phyloP scores from a whole-genome alignment of 768 basidiomycete genomes.

The Trametes elegans region DNA sequence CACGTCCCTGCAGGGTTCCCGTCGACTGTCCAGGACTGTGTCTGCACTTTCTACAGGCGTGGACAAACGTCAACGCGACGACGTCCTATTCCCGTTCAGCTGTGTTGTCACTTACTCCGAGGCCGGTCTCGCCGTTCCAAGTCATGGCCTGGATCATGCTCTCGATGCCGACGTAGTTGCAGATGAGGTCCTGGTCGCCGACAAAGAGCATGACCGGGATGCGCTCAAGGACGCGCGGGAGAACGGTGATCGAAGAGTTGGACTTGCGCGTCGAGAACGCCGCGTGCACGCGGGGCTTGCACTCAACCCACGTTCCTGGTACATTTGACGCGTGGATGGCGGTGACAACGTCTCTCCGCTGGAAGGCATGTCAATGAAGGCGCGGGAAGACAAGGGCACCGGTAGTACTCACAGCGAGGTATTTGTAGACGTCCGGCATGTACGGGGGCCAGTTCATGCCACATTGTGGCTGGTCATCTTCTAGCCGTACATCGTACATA shows the following conservation, averaged over 20 bases:
- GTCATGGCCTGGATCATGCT: slow-evolving; percentile 75
- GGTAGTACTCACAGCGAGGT: slow-evolving; percentile 66
- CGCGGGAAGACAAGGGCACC: not conserved
- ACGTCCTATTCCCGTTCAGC: not conserved
- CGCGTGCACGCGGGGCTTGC: slow-evolving; percentile 60
- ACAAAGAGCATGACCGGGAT: slow-evolving; percentile 90
- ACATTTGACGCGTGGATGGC: slow-evolving; percentile 83
- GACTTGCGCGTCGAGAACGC: slow-evolving; percentile 57
- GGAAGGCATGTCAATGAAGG: not conserved
- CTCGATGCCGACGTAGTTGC: slow-evolving; percentile 93
- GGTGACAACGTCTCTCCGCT: slow-evolving; percentile 78
- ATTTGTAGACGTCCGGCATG: slow-evolving; percentile 67
- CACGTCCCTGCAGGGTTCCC: slow-evolving; percentile 83
- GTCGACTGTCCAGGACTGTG: slow-evolving; percentile 74
- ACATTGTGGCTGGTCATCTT: slow-evolving; percentile 82
- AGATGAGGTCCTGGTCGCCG: slow-evolving; percentile 95
- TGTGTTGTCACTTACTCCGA: slow-evolving; percentile 62
- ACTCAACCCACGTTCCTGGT: slow-evolving; percentile 86
- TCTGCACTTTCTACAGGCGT: slow-evolving; percentile 54
- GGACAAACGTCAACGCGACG: not conserved
- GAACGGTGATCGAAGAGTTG: slow-evolving; percentile 67
- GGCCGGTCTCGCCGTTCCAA: slow-evolving; percentile 84
- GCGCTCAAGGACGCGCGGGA: slow-evolving; percentile 75
- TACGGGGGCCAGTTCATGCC: slow-evolving; percentile 99
- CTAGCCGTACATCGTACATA: slow-evolving; percentile 91